A percentile compares a stretch with the other conserved stretches of the same genome.
phyloP scores from a whole-genome alignment of 805 yeast species.

The Candida ulmi region DNA sequence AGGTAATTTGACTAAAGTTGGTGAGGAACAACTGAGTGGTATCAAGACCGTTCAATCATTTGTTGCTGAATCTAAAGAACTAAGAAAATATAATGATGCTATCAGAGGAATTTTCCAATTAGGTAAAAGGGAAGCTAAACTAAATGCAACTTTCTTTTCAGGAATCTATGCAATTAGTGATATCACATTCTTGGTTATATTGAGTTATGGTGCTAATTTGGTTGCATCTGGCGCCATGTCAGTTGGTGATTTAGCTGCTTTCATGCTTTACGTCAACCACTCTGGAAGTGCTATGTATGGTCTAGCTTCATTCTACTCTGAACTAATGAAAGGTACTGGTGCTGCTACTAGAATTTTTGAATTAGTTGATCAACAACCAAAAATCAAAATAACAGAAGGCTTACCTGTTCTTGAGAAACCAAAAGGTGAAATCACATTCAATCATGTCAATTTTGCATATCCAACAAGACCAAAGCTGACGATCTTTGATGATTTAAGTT shows the following conservation, averaged over 20 bases:
- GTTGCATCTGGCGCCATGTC: constrained; percentile 71
- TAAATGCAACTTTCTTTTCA: constrained; percentile 73
- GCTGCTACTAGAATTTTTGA: constrained; percentile 93
- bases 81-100: constrained; percentile 68
- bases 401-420: constrained; percentile 31
- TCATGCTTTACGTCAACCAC: constrained; percentile 92
- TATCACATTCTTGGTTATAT: constrained; percentile 64
- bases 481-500: constrained; percentile 42
- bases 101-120: constrained; percentile 59
- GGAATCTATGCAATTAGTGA: constrained; percentile 85
- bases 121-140: constrained; percentile 74
- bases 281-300: constrained; percentile 90
- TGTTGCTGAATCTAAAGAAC: constrained; percentile 80
- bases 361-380: constrained; percentile 69
- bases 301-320: constrained; percentile 88
- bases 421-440: constrained; percentile 49
- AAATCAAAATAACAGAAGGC: constrained; percentile 64
- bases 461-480: constrained; percentile 79
- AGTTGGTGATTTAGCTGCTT: constrained; percentile 88
- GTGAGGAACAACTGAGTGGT: constrained; percentile 89
- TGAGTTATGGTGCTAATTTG: constrained; percentile 77
- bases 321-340: constrained; percentile 96
- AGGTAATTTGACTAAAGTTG: constrained; percentile 81
- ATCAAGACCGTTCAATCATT: constrained; percentile 87
- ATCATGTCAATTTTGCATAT: constrained; percentile 67